Conservation (phyloP, 1,139 yeast genomes). For the Debaryomycetaceae sp. region DNA sequence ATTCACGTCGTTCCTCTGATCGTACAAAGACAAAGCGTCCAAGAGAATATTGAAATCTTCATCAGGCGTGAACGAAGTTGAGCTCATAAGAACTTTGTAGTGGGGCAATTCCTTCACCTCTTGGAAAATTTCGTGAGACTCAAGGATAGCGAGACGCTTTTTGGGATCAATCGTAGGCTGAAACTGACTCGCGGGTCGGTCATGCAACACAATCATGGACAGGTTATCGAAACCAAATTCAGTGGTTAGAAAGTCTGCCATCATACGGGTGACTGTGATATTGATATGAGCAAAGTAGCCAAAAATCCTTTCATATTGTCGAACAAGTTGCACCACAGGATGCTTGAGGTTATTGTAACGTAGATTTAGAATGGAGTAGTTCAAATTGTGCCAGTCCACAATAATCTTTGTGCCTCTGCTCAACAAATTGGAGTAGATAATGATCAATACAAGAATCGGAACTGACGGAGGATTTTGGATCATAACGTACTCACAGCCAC, state of each 20-base stretch:
- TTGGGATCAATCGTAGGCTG: conserved; percentile 25
- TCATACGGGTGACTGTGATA: conserved; percentile 68
- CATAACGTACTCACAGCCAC: conserved; percentile 60
- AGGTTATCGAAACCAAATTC: conserved; percentile 38
- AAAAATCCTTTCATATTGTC: conserved; percentile 44
- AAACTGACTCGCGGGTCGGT: conserved; percentile 67
- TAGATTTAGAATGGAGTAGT: conserved; percentile 70
- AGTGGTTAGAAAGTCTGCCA: conserved; percentile 49
- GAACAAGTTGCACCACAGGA: conserved; percentile 52
- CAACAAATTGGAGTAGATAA: conserved; percentile 41
- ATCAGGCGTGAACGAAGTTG: conserved; percentile 94
- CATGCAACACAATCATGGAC: conserved; percentile 44
- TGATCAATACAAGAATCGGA: conserved; percentile 62
- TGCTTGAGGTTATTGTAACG: conserved; percentile 44
- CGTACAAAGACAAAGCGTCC: conserved; percentile 52
- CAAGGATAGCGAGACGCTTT: conserved; percentile 23
- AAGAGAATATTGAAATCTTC: conserved; percentile 72
- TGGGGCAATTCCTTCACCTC: conserved; percentile 13
- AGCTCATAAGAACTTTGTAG: conserved; percentile 62
- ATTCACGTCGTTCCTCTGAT: conserved; percentile 3
- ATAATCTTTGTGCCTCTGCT: conserved; percentile 54
- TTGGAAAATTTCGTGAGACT: conserved; percentile 28
- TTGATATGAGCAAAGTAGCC: conserved; percentile 52
- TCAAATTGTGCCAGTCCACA: conserved; percentile 95
- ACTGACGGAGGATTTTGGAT: conserved; percentile 92